Evolutionary conservation across 2,329 filamentous ascomycete genomes (phyloP).

Genomic region (Fulvia fulva): DNA sequence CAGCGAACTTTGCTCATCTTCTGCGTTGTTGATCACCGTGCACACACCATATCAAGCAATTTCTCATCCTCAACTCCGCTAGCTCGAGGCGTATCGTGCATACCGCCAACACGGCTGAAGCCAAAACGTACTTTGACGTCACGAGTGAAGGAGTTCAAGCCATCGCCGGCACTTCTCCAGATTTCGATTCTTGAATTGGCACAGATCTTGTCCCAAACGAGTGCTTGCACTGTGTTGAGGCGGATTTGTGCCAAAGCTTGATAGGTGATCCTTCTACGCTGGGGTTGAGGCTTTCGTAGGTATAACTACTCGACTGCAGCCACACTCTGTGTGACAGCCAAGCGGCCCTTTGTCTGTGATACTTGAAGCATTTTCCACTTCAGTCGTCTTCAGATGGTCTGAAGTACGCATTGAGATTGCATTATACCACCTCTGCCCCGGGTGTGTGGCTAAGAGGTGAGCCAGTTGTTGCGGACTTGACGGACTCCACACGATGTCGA

Average conservation of each 20-base stretch:
- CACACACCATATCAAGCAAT: not conserved
- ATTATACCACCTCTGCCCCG: too few species aligned
- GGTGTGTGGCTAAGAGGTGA: too few species aligned
- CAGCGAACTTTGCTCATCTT: not conserved
- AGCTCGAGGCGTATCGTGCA: not conserved
- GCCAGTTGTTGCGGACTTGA: too few species aligned
- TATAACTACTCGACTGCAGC: too few species aligned
- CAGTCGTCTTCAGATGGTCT: too few species aligned
- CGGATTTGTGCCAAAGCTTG: not conserved
- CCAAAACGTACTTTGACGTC: not conserved
- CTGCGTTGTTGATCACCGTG: not conserved
- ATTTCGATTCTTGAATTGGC: not conserved
- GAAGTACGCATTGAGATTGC: too few species aligned
- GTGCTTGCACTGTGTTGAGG: not conserved
- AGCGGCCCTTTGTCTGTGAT: too few species aligned
- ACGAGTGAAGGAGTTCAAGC: not conserved
- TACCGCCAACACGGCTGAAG: not conserved
- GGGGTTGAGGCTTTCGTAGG: not conserved
- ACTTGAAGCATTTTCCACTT: too few species aligned
- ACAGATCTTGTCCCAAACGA: not conserved
- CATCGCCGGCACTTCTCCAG: not conserved
- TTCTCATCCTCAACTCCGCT: not conserved
- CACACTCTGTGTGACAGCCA: too few species aligned
- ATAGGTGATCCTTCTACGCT: not conserved
- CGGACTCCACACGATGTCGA: too few species aligned